Evolutionary conservation across 2,329 filamentous ascomycete species (phyloP).

Genomic region (Colletotrichum shisoi): DNA sequence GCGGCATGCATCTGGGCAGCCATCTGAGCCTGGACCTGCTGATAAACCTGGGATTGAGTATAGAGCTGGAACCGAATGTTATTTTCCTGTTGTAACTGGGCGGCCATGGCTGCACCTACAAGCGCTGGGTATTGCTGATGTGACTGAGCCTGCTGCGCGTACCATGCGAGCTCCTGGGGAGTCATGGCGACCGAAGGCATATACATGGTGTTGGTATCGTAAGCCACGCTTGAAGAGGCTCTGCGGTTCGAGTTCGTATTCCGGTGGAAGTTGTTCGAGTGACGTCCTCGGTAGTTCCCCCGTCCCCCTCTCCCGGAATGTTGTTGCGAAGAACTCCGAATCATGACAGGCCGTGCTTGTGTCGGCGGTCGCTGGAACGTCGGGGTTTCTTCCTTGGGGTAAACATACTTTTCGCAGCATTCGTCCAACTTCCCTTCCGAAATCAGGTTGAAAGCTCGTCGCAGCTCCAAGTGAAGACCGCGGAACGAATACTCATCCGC

Average conservation of each 20-base stretch:
- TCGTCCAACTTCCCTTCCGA: conserved; percentile 79
- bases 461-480: conserved; percentile 87
- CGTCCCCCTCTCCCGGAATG: conserved; percentile 59
- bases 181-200: conserved; percentile 54
- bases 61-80: conserved; percentile 38
- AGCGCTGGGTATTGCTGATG: conserved; percentile 49
- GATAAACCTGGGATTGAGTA: conserved; percentile 40
- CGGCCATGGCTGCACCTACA: conserved; percentile 38
- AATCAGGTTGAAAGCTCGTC: conserved; percentile 85
- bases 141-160: conserved; percentile 52
- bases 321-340: conserved; percentile 69
- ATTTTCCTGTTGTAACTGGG: conserved; percentile 41
- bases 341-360: conserved; percentile 63
- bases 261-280: conserved; percentile 54
- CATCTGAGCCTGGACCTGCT: conserved; percentile 40
- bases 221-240: conserved; percentile 62
- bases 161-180: conserved; percentile 60
- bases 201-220: conserved; percentile 59
- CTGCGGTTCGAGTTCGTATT: conserved; percentile 59
- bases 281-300: conserved; percentile 59
- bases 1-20: conserved; percentile 38
- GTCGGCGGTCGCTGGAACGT: conserved; percentile 66
- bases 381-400: conserved; percentile 79
- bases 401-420: conserved; percentile 87
- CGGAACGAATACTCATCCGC: conserved; percentile 94